Conservation (phyloP, 1,284 basidiomycete genomes). For the Papiliotrema nemorosa region DNA sequence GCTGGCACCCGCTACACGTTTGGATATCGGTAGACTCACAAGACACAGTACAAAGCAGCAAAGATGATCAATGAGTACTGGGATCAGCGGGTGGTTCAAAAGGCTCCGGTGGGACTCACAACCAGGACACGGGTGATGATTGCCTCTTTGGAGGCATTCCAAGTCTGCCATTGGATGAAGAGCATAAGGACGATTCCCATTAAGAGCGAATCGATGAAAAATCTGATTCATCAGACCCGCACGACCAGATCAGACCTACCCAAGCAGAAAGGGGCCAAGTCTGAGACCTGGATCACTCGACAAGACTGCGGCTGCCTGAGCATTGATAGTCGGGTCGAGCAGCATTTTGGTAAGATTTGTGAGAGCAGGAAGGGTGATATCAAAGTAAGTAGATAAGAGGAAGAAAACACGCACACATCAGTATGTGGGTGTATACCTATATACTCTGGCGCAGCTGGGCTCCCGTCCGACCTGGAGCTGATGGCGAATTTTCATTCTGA, state of each 20-base stretch:
- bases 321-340: background rate
- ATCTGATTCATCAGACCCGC: background rate
- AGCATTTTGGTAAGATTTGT: background rate
- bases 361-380: background rate
- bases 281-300: background rate
- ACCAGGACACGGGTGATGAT: background rate
- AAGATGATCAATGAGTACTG: background rate
- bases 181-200: slow-evolving; percentile 3
- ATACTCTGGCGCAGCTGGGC: too few relatives aligned
- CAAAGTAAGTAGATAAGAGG: too few relatives aligned
- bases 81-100: background rate
- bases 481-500: too few relatives aligned
- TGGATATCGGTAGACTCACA: background rate
- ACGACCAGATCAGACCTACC: slow-evolving; percentile 2
- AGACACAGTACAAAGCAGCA: background rate
- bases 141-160: background rate
- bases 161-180: slow-evolving; percentile 2
- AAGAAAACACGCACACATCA: too few relatives aligned
- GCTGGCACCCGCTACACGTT: too few relatives aligned
- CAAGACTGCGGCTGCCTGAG: background rate
- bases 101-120: background rate
- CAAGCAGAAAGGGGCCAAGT: slow-evolving; percentile 4
- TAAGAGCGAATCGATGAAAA: slow-evolving; percentile 9
- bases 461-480: too few relatives aligned
- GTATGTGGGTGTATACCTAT: too few relatives aligned